Conservation (phyloP, 2,329 filamentous ascomycete species). For the Diaporthe capsici region DNA sequence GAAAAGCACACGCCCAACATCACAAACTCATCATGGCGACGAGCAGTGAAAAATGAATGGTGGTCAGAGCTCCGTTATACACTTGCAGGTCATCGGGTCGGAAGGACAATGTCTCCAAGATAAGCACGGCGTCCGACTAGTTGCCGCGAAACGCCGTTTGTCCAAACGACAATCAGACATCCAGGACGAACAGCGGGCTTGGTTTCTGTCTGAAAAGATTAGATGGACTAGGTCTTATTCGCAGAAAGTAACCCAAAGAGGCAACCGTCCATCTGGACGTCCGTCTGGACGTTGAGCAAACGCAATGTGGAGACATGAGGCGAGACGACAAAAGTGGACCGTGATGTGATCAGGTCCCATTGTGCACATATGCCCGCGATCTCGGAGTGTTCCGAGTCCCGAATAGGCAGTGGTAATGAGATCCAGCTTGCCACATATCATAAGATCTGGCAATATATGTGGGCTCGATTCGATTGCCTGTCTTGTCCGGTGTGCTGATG, state of each 20-base stretch:
- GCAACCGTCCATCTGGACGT: conserved; percentile 1
- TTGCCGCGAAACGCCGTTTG: conserved; percentile 23
- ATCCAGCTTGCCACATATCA: background rate
- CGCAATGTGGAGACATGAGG: conserved; percentile 1
- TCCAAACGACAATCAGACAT: conserved; percentile 30
- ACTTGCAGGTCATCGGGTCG: background rate
- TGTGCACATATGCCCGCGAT: background rate
- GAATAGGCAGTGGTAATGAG: background rate
- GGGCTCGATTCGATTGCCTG: background rate
- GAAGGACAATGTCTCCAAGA: background rate
- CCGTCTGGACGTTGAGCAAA: conserved; percentile 19
- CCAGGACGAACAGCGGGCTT: conserved; percentile 27
- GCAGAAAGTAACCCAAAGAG: conserved; percentile 26
- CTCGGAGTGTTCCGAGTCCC: background rate
- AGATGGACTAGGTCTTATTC: conserved; percentile 18
- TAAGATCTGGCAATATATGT: background rate
- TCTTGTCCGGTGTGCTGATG: background rate
- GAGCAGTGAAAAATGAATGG: background rate
- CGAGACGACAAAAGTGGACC: conserved; percentile 19
- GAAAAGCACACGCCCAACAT: background rate
- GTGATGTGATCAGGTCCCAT: background rate
- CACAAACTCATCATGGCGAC: background rate
- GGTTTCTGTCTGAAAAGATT: conserved; percentile 15
- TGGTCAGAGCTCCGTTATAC: background rate
- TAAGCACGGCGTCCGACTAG: background rate